Evolutionary conservation across 2,329 filamentous ascomycete species (phyloP), one percentile per base, ranked within the genome.

Genomic region (Aspergillus pseudoglaucus): DNA sequence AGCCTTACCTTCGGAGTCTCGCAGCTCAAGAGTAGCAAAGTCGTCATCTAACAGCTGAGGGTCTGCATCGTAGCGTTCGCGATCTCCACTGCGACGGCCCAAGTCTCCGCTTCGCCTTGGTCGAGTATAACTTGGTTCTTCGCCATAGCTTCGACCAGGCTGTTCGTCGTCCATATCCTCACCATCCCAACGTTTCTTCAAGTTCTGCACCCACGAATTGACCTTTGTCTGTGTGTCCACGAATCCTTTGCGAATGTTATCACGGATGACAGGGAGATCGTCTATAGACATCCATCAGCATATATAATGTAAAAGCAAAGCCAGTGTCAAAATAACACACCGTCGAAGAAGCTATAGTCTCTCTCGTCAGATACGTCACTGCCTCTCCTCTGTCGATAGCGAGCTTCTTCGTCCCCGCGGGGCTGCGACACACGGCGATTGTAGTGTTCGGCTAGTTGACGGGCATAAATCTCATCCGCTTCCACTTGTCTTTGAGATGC

Each of bases 161-260:
- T 63, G 52, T 51, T 64, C 55, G 56, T 83, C 81, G 20, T 90
- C 86, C 46, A 85, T 81, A 49, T 90, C 87, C 54, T 93, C 88
- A 43, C 93, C 91, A 61, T 97, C 90, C 30, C 98, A 81, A 68
- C 85, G 88, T 80, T 97, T 97, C 74, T 88, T 93, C 65, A 98
- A 76, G 53, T 83, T 90, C 44, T 81, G 87, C 59, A 98, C 89
- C 90, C 91, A 97, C 44, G 82, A 81, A 72, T 95, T 97, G 59
- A 98, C 87, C 63, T 88, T 94, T 47, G 81, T 84, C 72, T 97
- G 93, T 2, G 93, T 97, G 63, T 98, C 90, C 47, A 90, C 63
- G 71, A 98, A 98, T 3, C 93, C 93, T 72, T 97, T 94, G 64
- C 85, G 86, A 58, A 98, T 80, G 62, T 94, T 96, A 65, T 95